Conservation (phyloP, 108 stramenopile genomes). For the Hondaea fermentalgiana region DNA sequence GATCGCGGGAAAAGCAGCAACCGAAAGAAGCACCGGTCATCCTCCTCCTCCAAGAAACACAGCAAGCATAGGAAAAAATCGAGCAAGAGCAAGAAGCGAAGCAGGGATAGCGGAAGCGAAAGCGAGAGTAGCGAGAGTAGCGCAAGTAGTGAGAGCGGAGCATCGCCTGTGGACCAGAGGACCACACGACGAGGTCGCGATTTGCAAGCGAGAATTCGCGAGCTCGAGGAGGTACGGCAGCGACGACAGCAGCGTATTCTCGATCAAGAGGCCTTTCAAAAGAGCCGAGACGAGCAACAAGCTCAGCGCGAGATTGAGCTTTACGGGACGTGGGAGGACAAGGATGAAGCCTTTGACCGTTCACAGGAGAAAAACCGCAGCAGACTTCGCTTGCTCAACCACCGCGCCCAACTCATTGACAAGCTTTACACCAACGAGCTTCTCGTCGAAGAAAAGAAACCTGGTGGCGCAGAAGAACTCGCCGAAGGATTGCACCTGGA, state of each 20-base stretch:
- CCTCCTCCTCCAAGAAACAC: neutral
- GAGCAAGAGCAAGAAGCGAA: too few species aligned
- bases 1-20: neutral
- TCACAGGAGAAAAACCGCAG: conserved; percentile 76
- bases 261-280: neutral
- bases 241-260: conserved; percentile 66
- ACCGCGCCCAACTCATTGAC: conserved; percentile 86
- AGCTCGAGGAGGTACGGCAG: conserved; percentile 88
- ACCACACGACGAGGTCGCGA: neutral
- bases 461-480: neutral
- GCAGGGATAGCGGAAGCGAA: neutral
- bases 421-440: conserved; percentile 88
- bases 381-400: conserved; percentile 83
- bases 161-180: neutral
- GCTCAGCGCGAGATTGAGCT: conserved; percentile 91
- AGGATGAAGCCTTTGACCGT: conserved; percentile 95
- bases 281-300: conserved; percentile 43
- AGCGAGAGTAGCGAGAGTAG: neutral
- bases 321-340: conserved; percentile 90
- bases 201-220: conserved; percentile 57
- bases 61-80: neutral
- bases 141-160: neutral
- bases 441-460: conserved; percentile 55
- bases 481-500: neutral
- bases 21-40: conserved; percentile 20